Evolutionary conservation across 768 basidiomycete species (phyloP).

Genomic region (Suillus subalutaceus): DNA sequence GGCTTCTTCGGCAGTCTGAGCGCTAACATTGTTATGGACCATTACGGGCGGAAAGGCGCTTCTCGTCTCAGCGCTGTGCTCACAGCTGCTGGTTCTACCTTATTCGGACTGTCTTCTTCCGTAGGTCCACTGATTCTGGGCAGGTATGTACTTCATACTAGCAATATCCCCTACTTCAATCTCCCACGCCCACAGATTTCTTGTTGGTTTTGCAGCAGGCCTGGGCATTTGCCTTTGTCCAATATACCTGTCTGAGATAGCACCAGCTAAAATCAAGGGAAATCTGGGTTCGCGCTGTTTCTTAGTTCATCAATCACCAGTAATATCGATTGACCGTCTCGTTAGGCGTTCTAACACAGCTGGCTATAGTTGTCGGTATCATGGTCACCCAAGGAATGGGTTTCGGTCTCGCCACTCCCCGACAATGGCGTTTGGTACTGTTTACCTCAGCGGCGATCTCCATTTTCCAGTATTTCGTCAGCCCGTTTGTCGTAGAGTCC

Average conservation of each 20-base stretch:
- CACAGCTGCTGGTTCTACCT: conserved; percentile 56
- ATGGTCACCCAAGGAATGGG: conserved; percentile 85
- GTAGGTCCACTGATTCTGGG: conserved; percentile 62
- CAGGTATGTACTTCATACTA: conserved; percentile 46
- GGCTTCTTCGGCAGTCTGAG: conserved; percentile 78
- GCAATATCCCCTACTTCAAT: conserved; percentile 6
- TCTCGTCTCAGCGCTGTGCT: conserved; percentile 59
- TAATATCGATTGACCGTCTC: background rate
- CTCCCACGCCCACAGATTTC: conserved; percentile 42
- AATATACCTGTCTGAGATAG: conserved; percentile 83
- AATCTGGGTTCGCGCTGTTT: conserved; percentile 57
- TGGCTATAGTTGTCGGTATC: conserved; percentile 84
- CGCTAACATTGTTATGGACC: conserved; percentile 71
- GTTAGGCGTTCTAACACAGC: conserved; percentile 77
- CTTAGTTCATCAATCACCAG: background rate
- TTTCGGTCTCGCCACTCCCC: conserved; percentile 66
- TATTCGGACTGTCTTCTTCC: conserved; percentile 69
- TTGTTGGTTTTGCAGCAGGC: conserved; percentile 74
- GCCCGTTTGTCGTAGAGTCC: conserved; percentile 64
- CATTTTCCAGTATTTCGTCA: conserved; percentile 56
- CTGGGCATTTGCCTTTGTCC: conserved; percentile 80
- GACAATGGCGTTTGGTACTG: conserved; percentile 72
- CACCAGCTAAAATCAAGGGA: conserved; percentile 75
- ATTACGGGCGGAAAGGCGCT: conserved; percentile 71
- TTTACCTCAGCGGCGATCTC: conserved; percentile 62